Evolutionary conservation across 2,329 filamentous ascomycete genomes (phyloP).

Genomic region (Rachicladosporium sp.): DNA sequence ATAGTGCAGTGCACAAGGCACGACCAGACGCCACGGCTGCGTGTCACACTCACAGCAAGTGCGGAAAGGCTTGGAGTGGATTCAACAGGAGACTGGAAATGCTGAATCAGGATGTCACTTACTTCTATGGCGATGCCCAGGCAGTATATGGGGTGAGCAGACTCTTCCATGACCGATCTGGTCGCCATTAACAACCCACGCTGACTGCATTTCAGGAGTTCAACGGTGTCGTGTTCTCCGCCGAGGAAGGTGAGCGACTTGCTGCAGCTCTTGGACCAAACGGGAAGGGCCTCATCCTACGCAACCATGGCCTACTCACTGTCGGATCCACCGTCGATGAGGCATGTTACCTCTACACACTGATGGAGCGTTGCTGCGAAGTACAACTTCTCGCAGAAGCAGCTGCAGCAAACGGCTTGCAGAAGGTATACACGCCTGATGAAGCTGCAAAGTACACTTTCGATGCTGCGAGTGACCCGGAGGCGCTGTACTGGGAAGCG

Average conservation of each 20-base stretch:
- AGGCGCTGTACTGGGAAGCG: conserved; percentile 40
- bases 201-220: conserved; percentile 33
- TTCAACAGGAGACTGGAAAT: conserved; percentile 57
- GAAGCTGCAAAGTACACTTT: conserved; percentile 44
- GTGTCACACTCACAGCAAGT: conserved; percentile 55
- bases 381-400: conserved; percentile 59
- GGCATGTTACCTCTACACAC: conserved; percentile 56
- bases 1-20: conserved; percentile 56
- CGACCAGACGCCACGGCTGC: conserved; percentile 56
- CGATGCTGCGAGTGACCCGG: conserved; percentile 34
- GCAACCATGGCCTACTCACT: conserved; percentile 62
- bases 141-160: conserved; percentile 41
- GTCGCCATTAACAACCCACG: background rate
- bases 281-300: conserved; percentile 51
- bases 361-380: conserved; percentile 56
- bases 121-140: conserved; percentile 51
- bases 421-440: conserved; percentile 44
- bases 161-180: background rate
- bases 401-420: conserved; percentile 42
- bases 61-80: conserved; percentile 55
- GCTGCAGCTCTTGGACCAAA: conserved; percentile 50
- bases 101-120: conserved; percentile 56
- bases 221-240: conserved; percentile 49
- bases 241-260: conserved; percentile 53
- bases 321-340: conserved; percentile 63